A percentile compares a stretch with the other conserved stretches of the same genome.
Evolutionary conservation across 148 eudicot genomes (phyloP).

Genomic region (Persicaria maculosa): DNA sequence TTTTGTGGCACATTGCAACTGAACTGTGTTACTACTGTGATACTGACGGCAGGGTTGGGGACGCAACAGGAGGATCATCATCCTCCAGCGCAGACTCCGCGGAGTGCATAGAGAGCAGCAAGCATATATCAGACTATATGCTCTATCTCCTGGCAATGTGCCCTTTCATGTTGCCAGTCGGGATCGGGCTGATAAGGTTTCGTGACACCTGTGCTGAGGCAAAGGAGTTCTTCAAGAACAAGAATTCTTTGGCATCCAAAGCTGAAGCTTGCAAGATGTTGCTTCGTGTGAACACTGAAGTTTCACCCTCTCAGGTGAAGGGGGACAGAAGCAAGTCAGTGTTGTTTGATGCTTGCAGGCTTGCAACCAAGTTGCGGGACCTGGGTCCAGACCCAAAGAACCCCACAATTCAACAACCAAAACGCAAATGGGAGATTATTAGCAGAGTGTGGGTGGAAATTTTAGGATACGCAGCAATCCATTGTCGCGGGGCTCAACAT

Average conservation of each 20-base stretch:
- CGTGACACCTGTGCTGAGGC: conserved; percentile 49
- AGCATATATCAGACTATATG: conserved; percentile 46
- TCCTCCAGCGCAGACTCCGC: background rate
- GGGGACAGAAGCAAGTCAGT: conserved; percentile 56
- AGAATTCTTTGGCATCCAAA: background rate
- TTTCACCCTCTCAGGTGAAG: conserved; percentile 31
- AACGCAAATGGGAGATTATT: conserved; percentile 21
- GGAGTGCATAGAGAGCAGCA: conserved; percentile 17
- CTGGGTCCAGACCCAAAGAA: background rate
- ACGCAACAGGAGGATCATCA: background rate
- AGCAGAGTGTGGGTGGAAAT: conserved; percentile 39
- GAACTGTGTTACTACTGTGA: too few species aligned
- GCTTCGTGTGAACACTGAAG: conserved; percentile 38
- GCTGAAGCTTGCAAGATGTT: conserved; percentile 25
- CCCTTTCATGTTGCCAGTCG: conserved; percentile 48
- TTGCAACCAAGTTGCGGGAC: conserved; percentile 24
- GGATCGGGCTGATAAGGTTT: conserved; percentile 43
- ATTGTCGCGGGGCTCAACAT: conserved; percentile 34
- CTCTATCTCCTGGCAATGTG: conserved; percentile 38
- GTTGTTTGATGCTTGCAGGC: conserved; percentile 36
- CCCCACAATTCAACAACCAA: too few species aligned
- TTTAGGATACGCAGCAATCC: conserved; percentile 35
- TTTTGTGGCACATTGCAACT: background rate
- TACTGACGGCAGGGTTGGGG: too few species aligned
- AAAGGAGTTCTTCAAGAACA: conserved; percentile 28